Evolutionary conservation across 345 rosid species (phyloP).

Genomic region (Rhizophora apiculata): DNA sequence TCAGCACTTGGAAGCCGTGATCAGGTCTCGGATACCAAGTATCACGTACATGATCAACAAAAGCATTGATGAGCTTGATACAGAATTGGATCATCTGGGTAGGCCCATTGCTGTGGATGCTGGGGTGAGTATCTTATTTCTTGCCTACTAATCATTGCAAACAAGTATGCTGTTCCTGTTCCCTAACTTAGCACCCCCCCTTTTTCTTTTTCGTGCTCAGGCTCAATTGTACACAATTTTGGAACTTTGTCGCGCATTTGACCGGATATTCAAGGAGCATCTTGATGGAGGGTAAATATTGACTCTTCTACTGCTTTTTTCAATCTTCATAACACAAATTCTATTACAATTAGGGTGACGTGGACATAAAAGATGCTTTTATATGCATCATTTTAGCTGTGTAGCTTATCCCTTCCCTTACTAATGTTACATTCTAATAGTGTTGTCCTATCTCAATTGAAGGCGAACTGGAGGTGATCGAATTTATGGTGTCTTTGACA

Average conservation of each 20-base stretch:
- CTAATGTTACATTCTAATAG: neutral
- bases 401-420: neutral
- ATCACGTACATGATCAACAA: slow-evolving; percentile 84
- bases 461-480: slow-evolving; percentile 45
- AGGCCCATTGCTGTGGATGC: slow-evolving; percentile 87
- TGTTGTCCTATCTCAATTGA: neutral
- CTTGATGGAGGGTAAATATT: slow-evolving; percentile 40
- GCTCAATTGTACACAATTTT: slow-evolving; percentile 37
- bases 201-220: slow-evolving; percentile 8
- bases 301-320: neutral
- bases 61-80: slow-evolving; percentile 82
- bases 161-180: neutral
- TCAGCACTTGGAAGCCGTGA: slow-evolving; percentile 90
- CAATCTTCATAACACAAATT: neutral
- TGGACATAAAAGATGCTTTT: too few relatives aligned
- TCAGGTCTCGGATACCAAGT: slow-evolving; percentile 81
- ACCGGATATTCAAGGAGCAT: slow-evolving; percentile 39
- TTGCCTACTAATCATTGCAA: neutral
- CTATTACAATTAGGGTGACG: neutral
- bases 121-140: slow-evolving; percentile 55
- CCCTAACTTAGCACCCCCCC: neutral
- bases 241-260: slow-evolving; percentile 45
- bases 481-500: slow-evolving; percentile 43
- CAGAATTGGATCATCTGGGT: slow-evolving; percentile 85
- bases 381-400: neutral